Evolutionary conservation across 139 green algal genomes (phyloP).

Genomic region (Chlorella vulgaris): DNA sequence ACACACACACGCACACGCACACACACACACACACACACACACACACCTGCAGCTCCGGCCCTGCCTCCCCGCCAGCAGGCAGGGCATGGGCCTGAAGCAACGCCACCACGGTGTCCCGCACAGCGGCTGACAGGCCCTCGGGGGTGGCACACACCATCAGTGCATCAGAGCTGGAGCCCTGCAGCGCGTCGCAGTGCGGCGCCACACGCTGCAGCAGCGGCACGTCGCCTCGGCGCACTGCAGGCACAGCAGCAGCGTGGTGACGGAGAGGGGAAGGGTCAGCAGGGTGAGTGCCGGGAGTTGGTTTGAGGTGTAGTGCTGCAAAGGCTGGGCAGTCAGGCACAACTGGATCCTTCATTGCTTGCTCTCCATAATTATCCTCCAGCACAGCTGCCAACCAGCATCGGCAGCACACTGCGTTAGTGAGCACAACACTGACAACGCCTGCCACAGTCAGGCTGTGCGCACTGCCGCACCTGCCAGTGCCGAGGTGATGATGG

Average conservation of each 20-base stretch:
- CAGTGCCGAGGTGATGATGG: constrained; percentile 75
- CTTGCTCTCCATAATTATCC: no score
- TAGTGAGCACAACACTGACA: no score
- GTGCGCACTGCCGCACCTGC: constrained; percentile 18
- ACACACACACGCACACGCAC: no score
- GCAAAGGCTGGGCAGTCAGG: no score
- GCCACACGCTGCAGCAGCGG: constrained; percentile 38
- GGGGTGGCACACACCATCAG: no score
- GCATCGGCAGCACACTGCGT: no score
- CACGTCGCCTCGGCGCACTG: constrained; percentile 58
- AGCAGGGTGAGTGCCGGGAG: no score
- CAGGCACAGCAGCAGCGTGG: not conserved
- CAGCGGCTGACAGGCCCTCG: no score
- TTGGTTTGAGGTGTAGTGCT: no score
- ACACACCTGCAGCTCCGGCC: constrained; percentile 15
- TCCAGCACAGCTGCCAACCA: no score
- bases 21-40: no score
- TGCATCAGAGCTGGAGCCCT: not conserved
- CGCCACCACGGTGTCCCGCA: not conserved
- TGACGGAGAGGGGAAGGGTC: not conserved
- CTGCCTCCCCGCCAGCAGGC: not conserved
- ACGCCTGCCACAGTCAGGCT: not conserved
- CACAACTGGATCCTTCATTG: no score
- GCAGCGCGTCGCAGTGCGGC: constrained; percentile 31
- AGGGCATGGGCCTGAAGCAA: constrained; percentile 10